Conservation (phyloP, 371 early-diverging fungal genomes). For the Paraphysoderma sedebokerense region DNA sequence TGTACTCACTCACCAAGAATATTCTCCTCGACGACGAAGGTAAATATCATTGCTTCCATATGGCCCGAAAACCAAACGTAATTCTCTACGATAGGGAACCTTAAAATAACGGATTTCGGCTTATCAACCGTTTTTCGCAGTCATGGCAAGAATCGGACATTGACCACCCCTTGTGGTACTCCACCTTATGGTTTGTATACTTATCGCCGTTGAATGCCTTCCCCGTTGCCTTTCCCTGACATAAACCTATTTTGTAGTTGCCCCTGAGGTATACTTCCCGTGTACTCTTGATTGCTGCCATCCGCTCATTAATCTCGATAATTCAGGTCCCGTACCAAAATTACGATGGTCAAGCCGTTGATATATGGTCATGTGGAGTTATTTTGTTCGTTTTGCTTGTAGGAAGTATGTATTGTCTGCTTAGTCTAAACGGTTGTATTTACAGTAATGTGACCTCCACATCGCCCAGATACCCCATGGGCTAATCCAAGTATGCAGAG, state of each 20-base stretch:
- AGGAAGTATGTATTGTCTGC: too few species aligned
- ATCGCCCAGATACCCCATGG: too few species aligned
- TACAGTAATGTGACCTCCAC: too few species aligned
- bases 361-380: constrained; percentile 48
- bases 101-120: constrained; percentile 46
- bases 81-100: constrained; percentile 26
- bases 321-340: constrained; percentile 22
- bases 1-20: constrained; percentile 11
- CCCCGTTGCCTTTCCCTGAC: too few species aligned
- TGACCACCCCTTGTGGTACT: constrained; percentile 34
- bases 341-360: constrained; percentile 36
- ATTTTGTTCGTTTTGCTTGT: constrained; percentile 35
- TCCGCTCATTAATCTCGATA: background rate
- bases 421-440: too few species aligned
- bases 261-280: constrained; percentile 5
- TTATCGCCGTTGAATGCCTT: too few species aligned
- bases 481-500: too few species aligned
- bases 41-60: constrained; percentile 2
- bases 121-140: constrained; percentile 32
- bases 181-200: too few species aligned
- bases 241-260: constrained; percentile 50
- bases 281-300: background rate
- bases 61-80: too few species aligned
- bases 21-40: constrained; percentile 20
- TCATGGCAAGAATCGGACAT: constrained; percentile 16